Percentiles rank a stretch among this genome's conserved stretches.
phyloP scores from a whole-genome alignment of 129 eudicot species.

The Centaurea solstitialis region DNA sequence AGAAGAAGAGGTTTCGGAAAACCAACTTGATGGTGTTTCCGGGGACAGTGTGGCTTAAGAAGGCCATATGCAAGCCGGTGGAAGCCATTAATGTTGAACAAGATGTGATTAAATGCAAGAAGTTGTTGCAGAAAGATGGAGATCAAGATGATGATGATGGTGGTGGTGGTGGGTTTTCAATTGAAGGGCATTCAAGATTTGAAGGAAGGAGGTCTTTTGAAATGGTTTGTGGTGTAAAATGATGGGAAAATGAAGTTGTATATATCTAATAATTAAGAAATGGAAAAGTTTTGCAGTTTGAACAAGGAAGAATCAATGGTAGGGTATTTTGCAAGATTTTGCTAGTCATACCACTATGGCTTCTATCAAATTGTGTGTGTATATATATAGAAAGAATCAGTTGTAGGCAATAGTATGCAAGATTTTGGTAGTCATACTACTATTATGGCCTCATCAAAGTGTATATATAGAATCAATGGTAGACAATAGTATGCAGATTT shows the following conservation, averaged over 20 bases:
- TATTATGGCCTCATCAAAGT: too few species aligned
- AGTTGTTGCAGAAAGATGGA: constrained; percentile 21
- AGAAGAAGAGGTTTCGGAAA: constrained; percentile 47
- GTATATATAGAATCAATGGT: too few species aligned
- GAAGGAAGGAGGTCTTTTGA: constrained; percentile 14
- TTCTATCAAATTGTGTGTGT: too few species aligned
- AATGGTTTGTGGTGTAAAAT: constrained; percentile 34
- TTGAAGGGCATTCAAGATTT: constrained; percentile 15
- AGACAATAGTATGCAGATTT: too few species aligned
- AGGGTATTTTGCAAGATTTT: neutral
- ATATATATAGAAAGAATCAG: too few species aligned
- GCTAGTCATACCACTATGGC: neutral
- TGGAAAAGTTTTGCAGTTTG: constrained; percentile 26
- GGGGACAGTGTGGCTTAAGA: constrained; percentile 84
- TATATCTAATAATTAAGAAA: constrained; percentile 13
- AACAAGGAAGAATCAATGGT: neutral
- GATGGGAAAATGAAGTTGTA: constrained; percentile 14
- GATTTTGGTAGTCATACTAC: too few species aligned
- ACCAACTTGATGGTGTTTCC: constrained; percentile 90
- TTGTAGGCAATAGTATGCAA: too few species aligned
- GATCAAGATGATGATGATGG: neutral
- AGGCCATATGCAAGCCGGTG: constrained; percentile 40
- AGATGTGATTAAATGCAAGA: constrained; percentile 7
- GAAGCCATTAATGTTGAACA: constrained; percentile 11
- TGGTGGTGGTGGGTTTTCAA: constrained; percentile 17